Evolutionary conservation across 768 basidiomycete species (phyloP), one percentile per base, ranked within the genome.

Genomic region (Russula sp.): DNA sequence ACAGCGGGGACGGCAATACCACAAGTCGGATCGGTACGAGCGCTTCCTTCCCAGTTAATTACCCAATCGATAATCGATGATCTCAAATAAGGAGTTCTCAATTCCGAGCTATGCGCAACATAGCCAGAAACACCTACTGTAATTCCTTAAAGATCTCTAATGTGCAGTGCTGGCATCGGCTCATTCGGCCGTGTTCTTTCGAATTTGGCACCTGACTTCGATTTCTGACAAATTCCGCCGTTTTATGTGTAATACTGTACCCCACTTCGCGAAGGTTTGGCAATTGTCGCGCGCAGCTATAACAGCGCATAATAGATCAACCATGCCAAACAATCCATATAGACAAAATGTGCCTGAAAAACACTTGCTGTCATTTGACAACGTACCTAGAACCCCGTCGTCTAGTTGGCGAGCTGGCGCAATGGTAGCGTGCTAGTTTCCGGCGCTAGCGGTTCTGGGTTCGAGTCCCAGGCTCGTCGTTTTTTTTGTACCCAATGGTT

Each of bases 371-470:
- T 57, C 26, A 46, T 24, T 36, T 58, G 32, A 58, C 5, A 58
- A 24, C 10, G 38, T 34, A 22, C 40, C 26, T 16, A 14, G 22
- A 5, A 52, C 1, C 6, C 10, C 5, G 2, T 0, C 5, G 2
- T 32, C 8, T 36, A 57, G 36, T 51, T 59, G 81, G 80, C 80
- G 81, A 80, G 78, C 81, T 83, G 80, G 81, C 82, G 81, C 81
- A 82, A 82, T 83, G 82, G 82, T 79, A 83, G 81, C 82, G 81
- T 80, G 81, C 79, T 79, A 83, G 82, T 82, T 82, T 83, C 82
- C 81, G 81, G 79, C 76, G 81, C 81, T 82, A 79, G 79, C 81
- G 81, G 78, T 79, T 82, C 80, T 78, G 82, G 79, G 82, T 82
- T 83, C 82, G 82, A 83, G 76, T 81, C 82, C 80, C 82, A 78